Evolutionary conservation across 225 moss, liverwort and hornwort genomes (phyloP), one percentile per base, ranked within the genome.

Genomic region (Neckera pumila): DNA sequence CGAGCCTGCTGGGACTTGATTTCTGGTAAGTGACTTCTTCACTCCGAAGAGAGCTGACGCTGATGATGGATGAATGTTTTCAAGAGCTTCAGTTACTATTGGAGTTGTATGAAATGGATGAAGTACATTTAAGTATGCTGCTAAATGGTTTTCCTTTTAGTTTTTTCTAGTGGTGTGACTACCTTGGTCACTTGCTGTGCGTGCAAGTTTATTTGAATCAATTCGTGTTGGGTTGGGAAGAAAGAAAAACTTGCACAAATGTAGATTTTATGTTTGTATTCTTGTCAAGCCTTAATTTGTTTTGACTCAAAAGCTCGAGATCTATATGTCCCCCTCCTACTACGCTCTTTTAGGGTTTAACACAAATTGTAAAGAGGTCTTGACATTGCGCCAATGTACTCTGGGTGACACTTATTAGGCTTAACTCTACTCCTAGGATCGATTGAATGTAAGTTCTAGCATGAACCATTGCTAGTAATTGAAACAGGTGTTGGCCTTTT

Each of bases 1-100:
- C 88, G 21, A 90, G 89, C 76, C 42, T 93, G 61, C 60, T 83
- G 27, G 59, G 92, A 49, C 57, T 93, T 30, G 85, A 94, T 83
- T 93, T 94, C 84, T 94, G 91, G 93, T 89, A 74, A 62, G 72
- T 13, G 23, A 17, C 34, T 65, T 31, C 30, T 31, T 10, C 0
- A 14, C 16, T 65, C 63, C 5, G 6, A n/a, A 60, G 21, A 76
- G 13, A 75, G 20, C 2, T 0, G 5, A 22, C 49, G n/a, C n/a
- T n/a, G n/a, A 51, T 21, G 21, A 21, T 23, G 36, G 36, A 49
- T 22, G 14, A 36, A 54, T 54, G 76, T 36, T 54, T 54, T 76
- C 36, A 54, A 54, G 36, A 54, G 36, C 53, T 54, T n/a, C n/a
- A n/a, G n/a, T n/a, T 49, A 21, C 20, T 30, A 31, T 1, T 7